Conservation (phyloP, 768 basidiomycete genomes). For the Xanthoconium purpureum region DNA sequence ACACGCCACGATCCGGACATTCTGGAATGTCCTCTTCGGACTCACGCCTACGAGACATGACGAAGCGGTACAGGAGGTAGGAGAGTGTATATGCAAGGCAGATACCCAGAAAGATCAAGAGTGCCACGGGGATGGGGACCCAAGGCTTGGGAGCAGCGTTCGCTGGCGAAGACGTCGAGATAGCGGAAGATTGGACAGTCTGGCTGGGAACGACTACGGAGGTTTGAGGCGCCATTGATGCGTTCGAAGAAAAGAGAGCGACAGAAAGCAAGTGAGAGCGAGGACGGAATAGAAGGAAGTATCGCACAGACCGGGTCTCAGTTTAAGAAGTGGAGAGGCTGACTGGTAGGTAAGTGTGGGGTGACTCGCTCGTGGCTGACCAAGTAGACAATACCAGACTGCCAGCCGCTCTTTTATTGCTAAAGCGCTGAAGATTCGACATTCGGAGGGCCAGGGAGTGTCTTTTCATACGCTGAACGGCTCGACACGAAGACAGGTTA, state of each 20-base stretch:
- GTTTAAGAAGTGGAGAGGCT: conserved; percentile 21
- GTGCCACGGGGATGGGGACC: conserved; percentile 15
- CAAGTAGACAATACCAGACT: background rate
- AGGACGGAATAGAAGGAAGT: conserved; percentile 12
- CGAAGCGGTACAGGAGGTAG: conserved; percentile 27
- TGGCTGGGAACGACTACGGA: background rate
- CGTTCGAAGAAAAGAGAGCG: background rate
- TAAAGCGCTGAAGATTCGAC: background rate
- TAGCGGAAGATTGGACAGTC: conserved; percentile 1
- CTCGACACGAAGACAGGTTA: too few species aligned
- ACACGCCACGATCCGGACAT: conserved; percentile 22
- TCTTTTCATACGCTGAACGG: too few species aligned
- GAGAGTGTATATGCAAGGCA: conserved; percentile 26
- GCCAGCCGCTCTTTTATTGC: background rate
- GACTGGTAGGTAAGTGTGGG: conserved; percentile 2
- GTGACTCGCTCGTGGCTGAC: conserved; percentile 8
- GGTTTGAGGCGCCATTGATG: conserved; percentile 25
- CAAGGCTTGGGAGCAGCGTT: conserved; percentile 1
- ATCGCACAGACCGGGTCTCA: background rate
- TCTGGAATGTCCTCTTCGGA: conserved; percentile 15
- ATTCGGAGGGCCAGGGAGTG: background rate
- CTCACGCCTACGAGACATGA: conserved; percentile 16
- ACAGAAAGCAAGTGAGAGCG: conserved; percentile 9
- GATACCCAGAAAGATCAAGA: conserved; percentile 24
- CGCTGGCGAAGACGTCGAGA: conserved; percentile 1